A percentile compares a stretch with the other conserved stretches of the same genome.
Conservation (phyloP, 768 basidiomycete species). For the Mycena albidolilacea region DNA sequence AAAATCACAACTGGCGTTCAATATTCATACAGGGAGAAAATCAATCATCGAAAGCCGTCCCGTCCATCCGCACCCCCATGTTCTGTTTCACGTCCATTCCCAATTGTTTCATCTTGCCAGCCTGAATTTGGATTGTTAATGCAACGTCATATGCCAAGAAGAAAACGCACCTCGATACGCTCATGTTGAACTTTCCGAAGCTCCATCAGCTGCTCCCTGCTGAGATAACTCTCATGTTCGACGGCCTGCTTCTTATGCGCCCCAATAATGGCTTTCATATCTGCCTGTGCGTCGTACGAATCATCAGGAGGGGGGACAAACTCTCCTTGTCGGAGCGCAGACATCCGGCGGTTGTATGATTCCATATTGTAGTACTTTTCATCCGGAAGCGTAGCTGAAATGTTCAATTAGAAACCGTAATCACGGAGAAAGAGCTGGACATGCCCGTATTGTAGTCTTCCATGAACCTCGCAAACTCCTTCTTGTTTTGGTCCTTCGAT, state of each 20-base stretch:
- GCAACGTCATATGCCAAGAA: neutral
- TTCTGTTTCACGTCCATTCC: slow-evolving; percentile 90
- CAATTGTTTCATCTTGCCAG: slow-evolving; percentile 87
- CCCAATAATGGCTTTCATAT: slow-evolving; percentile 82
- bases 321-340: slow-evolving; percentile 87
- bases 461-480: slow-evolving; percentile 86
- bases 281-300: slow-evolving; percentile 86
- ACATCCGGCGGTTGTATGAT: slow-evolving; percentile 88
- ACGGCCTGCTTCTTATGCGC: slow-evolving; percentile 77
- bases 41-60: slow-evolving; percentile 68
- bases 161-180: slow-evolving; percentile 75
- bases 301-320: slow-evolving; percentile 81
- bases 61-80: slow-evolving; percentile 92
- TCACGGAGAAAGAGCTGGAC: slow-evolving; percentile 33
- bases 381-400: slow-evolving; percentile 88
- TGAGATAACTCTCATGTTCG: slow-evolving; percentile 84
- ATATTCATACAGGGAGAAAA: neutral
- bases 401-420: neutral
- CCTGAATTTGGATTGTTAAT: slow-evolving; percentile 48
- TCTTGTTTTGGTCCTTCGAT: slow-evolving; percentile 87
- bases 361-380: slow-evolving; percentile 97
- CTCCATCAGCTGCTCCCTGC: slow-evolving; percentile 85
- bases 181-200: slow-evolving; percentile 89
- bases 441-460: slow-evolving; percentile 89
- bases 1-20: neutral